Evolutionary conservation across 805 yeast genomes (phyloP), one percentile per base, ranked within the genome.

Genomic region (Lachancea cidri): DNA sequence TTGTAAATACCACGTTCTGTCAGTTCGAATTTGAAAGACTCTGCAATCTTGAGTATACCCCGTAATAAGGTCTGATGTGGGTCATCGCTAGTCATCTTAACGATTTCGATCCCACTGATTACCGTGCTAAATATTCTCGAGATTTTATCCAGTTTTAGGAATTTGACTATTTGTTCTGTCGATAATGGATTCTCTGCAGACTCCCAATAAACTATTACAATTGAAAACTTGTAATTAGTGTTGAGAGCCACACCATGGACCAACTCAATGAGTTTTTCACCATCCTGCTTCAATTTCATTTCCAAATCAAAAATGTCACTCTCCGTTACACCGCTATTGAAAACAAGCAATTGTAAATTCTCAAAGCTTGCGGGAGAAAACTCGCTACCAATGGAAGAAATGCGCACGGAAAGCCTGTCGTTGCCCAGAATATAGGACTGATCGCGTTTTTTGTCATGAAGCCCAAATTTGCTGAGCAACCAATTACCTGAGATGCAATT

Each of bases 141-240:
- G n/a, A 66, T 62, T 35, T 62, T 61, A 17, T 48, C 42, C 3
- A 51, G 29, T 27, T 59, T 54, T 18, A 60, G 42, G 29, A 44
- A 47, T 24, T 47, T 48, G 17, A 38, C 17, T 13, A 55, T 50
- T 5, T 49, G 45, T 6, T 35, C 20, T 11, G 47, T 48, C 8
- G 39, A 18, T 4, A 54, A 39, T 3, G 52, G 51, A 3, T 57
- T 57, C 18, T 62, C 63, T 1, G 63, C 54, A n/a, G 70, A 56
- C 30, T 66, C 70, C 74, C 74, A 68, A 41, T 62, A 66, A 2
- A 67, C 44, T 2, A 69, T 46, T 17, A 67, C 16, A 9, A 68
- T 42, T 22, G 58, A 58, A 39, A 67, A 63, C 36, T 58, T 56
- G 29, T 50, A 57, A 35, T 62, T 64, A 4, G 67, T 57, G 36